Conservation (phyloP, 202 grass and related monocot genomes). For the Schoenoplectus triqueter region DNA sequence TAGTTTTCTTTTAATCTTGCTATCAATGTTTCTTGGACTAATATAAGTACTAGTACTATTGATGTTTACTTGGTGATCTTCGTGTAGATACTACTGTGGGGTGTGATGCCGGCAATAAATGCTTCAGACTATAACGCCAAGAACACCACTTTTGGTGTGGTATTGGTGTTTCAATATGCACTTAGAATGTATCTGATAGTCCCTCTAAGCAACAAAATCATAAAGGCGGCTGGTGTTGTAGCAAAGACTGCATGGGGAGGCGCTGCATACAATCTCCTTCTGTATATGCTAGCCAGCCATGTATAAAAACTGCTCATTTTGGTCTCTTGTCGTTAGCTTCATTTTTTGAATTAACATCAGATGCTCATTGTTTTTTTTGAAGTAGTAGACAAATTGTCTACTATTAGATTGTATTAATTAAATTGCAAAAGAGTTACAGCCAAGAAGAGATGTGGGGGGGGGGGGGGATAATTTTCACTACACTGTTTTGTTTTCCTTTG, state of each 20-base stretch:
- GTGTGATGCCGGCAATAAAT: conserved; percentile 66
- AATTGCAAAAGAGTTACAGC: too few relatives aligned
- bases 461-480: too few relatives aligned
- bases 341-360: conserved; percentile 17
- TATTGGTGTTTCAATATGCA: conserved; percentile 78
- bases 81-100: conserved; percentile 69
- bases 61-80: conserved; percentile 3
- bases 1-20: conserved; percentile 23
- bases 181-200: conserved; percentile 80
- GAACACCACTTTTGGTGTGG: conserved; percentile 60
- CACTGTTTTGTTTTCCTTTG: too few relatives aligned
- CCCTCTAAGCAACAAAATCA: conserved; percentile 76
- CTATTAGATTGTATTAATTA: too few relatives aligned
- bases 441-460: too few relatives aligned
- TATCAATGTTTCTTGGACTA: neutral
- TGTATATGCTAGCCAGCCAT: conserved; percentile 96
- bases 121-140: conserved; percentile 54
- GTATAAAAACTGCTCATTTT: conserved; percentile 45
- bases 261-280: conserved; percentile 93
- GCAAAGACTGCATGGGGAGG: conserved; percentile 88
- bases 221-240: conserved; percentile 81
- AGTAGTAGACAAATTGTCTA: too few relatives aligned
- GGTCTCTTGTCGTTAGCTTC: neutral
- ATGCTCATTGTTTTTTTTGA: neutral
- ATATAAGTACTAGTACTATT: neutral